phyloP scores from a whole-genome alignment of 345 rosid genomes.

The Corchorus capsularis region DNA sequence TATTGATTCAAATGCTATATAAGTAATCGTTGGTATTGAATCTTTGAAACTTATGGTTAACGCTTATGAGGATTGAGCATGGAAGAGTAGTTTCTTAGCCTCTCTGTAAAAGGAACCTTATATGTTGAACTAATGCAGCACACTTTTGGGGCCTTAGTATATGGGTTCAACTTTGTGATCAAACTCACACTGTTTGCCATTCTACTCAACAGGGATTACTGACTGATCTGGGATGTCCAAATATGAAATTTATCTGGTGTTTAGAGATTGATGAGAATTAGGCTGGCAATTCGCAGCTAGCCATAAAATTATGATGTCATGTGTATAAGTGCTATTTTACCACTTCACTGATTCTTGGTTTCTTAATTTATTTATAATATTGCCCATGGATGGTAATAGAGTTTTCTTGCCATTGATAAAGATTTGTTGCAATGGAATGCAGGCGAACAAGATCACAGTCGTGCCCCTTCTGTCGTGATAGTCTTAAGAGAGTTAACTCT shows the following conservation, averaged over 20 bases:
- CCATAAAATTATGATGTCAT: neutral
- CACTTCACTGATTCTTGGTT: neutral
- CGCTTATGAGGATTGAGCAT: neutral
- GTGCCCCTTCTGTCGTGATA: slow-evolving; percentile 72
- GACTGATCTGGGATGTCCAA: neutral
- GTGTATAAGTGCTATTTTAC: neutral
- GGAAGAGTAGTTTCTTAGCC: neutral
- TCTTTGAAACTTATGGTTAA: neutral
- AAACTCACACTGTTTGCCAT: neutral
- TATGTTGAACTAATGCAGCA: neutral
- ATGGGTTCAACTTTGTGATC: neutral
- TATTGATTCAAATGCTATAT: slow-evolving; percentile 2
- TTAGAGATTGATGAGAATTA: neutral
- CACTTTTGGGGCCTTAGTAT: neutral
- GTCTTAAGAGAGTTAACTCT: slow-evolving; percentile 65
- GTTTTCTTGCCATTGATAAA: neutral
- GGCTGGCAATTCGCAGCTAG: neutral
- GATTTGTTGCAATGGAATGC: slow-evolving; percentile 19
- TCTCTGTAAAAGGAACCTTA: neutral
- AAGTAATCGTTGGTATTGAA: neutral
- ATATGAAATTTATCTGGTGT: neutral
- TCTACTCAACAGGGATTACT: neutral
- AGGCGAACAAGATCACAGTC: slow-evolving; percentile 65
- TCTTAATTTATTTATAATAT: neutral
- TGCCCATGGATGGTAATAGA: neutral